Evolutionary conservation across 148 eudicot species (phyloP), one percentile per base, ranked within the genome.

Genomic region (Oxyria digyna): DNA sequence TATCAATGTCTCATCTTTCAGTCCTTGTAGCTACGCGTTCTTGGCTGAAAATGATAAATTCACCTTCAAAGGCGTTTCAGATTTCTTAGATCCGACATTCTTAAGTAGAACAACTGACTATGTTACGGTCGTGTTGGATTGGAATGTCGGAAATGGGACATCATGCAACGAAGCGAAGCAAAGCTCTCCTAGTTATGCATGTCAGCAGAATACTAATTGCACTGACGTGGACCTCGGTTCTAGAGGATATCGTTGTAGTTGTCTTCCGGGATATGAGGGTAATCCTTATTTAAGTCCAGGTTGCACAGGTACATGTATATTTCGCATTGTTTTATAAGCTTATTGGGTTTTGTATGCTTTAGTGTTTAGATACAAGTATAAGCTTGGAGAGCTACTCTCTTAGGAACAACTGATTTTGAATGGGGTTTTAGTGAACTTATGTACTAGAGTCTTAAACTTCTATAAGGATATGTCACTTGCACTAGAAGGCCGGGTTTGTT

Each of bases 271-370:
- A 3, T 84, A 68, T 37, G 70, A 75, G 67, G 85, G 87, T 8
- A 79, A 81, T 67, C 81, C 87, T 1, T 84, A 84, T 67, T 71
- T 81, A 14, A 14, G n/a, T 70, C 79, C 82, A 15, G 87, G 85
- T 42, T 84, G 85, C 72, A 35, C 54, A 77, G 87, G 87, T 83
- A 48, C 78, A 41, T 10, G 8, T 23, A 52, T 9, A 35, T 10
- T 23, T 52, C 38, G 6, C 38, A 35, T 6, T 35, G 38, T 35
- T 6, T 35, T 35, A 2, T 35, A 35, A 35, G 38, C n/a, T n/a
- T n/a, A n/a, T n/a, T n/a, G n/a, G n/a, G n/a, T n/a, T n/a, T n/a
- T n/a, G n/a, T n/a, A n/a, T n/a, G n/a, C n/a, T n/a, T n/a, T n/a
- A n/a, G n/a, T n/a, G n/a, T n/a, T n/a, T n/a, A n/a, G n/a, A n/a